These are phyloP conservation scores for Claviceps monticola DNA, from an alignment of 2,329 filamentous ascomycete species.

Conservation along the genomic window DNA sequence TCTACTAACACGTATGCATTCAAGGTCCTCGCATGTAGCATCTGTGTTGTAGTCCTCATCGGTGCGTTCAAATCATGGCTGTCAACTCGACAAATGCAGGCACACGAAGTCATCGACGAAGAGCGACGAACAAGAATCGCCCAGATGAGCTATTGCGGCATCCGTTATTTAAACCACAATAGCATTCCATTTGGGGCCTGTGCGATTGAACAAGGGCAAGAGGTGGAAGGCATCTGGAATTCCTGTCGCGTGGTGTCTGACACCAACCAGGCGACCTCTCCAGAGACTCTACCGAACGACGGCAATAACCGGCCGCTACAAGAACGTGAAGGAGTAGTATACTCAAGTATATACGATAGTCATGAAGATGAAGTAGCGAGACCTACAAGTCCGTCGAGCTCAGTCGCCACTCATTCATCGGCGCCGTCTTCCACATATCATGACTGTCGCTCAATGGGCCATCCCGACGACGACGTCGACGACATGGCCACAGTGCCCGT, in stretches of 20 bases:
- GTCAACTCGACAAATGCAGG: conserved; percentile 40
- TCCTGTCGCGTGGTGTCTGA: conserved; percentile 35
- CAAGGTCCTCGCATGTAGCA: conserved; percentile 59
- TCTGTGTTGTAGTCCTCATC: conserved; percentile 53
- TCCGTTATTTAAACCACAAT: conserved; percentile 24
- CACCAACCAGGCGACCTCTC: conserved; percentile 11
- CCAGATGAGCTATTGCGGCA: conserved; percentile 42
- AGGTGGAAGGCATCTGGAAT: conserved; percentile 77
- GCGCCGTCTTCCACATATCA: neutral
- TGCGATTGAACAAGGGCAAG: conserved; percentile 69
- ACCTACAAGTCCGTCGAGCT: neutral
- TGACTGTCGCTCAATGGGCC: neutral
- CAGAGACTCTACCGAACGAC: conserved; percentile 11
- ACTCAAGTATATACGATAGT: neutral
- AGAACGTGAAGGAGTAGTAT: neutral
- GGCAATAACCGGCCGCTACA: neutral
- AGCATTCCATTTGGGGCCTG: conserved; percentile 77
- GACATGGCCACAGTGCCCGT: neutral
- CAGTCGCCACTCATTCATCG: neutral
- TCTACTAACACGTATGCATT: neutral
- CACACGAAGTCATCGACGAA: conserved; percentile 50
- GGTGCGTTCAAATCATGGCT: conserved; percentile 56
- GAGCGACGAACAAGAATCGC: conserved; percentile 42
- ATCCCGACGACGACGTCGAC: neutral
- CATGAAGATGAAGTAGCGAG: neutral